phyloP scores from a whole-genome alignment of 2,329 filamentous ascomycete genomes.

The Graphium sp. region DNA sequence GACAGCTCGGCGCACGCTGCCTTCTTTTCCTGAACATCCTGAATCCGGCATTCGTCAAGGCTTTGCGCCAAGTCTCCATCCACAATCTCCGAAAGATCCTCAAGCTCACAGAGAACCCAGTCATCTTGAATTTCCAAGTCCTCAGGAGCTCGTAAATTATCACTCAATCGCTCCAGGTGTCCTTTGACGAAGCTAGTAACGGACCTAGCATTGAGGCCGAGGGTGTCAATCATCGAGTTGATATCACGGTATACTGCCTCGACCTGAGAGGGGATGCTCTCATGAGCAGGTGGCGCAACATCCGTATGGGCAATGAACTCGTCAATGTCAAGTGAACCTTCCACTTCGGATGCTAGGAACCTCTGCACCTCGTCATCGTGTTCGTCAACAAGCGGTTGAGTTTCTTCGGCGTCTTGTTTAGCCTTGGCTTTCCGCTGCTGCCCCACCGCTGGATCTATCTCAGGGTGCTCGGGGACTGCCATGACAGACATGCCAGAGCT shows the following conservation, averaged over 20 bases:
- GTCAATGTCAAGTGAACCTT: constrained; percentile 45
- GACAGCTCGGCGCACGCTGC: constrained; percentile 49
- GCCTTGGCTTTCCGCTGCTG: constrained; percentile 34
- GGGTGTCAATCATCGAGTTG: constrained; percentile 85
- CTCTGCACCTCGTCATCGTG: constrained; percentile 53
- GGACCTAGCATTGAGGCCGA: constrained; percentile 66
- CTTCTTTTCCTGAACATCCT: constrained; percentile 51
- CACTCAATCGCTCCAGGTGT: constrained; percentile 38
- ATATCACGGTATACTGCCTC: constrained; percentile 62
- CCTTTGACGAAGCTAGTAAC: constrained; percentile 50
- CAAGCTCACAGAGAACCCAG: constrained; percentile 64
- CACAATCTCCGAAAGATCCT: constrained; percentile 47
- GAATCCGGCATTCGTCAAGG: constrained; percentile 51
- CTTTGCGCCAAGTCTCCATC: constrained; percentile 45
- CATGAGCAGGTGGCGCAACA: constrained; percentile 30
- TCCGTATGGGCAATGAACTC: constrained; percentile 50
- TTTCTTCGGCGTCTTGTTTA: constrained; percentile 38
- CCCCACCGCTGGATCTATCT: constrained; percentile 28
- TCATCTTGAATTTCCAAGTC: constrained; percentile 53
- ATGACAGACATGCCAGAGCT: constrained; percentile 6
- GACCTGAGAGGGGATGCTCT: constrained; percentile 44
- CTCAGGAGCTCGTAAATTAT: constrained; percentile 38
- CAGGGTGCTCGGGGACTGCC: constrained; percentile 5
- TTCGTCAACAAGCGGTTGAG: constrained; percentile 42
- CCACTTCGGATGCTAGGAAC: constrained; percentile 40